A percentile compares a stretch with the other conserved stretches of the same genome.
Conservation (phyloP, 345 rosid species). For the Diplotaxis tenuifolia region DNA sequence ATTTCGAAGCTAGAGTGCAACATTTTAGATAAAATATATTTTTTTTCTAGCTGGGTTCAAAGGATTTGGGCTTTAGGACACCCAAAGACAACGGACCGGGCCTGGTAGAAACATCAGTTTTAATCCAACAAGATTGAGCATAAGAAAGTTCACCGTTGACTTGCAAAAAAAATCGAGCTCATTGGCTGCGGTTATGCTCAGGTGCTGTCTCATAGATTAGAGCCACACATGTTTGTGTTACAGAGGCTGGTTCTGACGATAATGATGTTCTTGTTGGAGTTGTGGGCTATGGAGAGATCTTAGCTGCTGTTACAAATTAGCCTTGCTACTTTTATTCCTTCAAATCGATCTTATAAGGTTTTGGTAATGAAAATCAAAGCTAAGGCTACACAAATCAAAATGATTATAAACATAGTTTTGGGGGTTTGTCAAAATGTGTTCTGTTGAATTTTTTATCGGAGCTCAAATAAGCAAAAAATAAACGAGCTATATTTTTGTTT, state of each 20-base stretch:
- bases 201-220: constrained; percentile 93
- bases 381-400: constrained; percentile 32
- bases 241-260: constrained; percentile 63
- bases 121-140: constrained; percentile 49
- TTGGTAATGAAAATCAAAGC: constrained; percentile 47
- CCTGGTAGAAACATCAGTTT: constrained; percentile 92
- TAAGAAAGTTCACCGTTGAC: constrained; percentile 85
- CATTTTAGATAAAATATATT: no score
- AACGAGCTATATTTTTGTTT: background rate
- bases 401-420: background rate
- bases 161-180: constrained; percentile 75
- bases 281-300: constrained; percentile 79
- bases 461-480: background rate
- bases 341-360: constrained; percentile 39
- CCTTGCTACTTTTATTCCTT: constrained; percentile 42
- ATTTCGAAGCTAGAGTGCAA: no score
- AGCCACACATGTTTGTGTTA: constrained; percentile 95
- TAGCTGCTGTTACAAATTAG: constrained; percentile 73
- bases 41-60: no score
- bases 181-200: constrained; percentile 96
- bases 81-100: no score
- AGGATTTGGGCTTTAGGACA: no score
- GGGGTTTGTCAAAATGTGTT: background rate
- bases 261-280: constrained; percentile 78
- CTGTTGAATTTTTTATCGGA: background rate